A percentile compares a stretch with the other conserved stretches of the same genome.
These are phyloP conservation scores for Trametes gibbosa DNA, from an alignment of 768 basidiomycete genomes.

Conservation along the genomic window DNA sequence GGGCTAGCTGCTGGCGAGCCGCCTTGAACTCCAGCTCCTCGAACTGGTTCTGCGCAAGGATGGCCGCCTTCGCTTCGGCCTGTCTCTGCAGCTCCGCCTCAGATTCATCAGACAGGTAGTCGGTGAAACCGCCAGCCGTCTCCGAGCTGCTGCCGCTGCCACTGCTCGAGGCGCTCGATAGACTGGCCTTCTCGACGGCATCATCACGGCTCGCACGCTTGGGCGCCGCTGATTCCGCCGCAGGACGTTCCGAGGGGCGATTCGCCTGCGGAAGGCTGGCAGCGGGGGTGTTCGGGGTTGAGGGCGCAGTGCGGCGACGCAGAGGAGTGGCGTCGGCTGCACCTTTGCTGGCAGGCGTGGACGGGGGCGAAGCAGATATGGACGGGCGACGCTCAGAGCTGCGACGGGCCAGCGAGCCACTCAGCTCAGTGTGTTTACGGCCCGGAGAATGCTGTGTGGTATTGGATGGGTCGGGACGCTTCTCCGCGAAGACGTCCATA, in stretches of 20 bases:
- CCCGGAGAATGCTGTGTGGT: constrained; percentile 50
- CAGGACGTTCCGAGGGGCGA: constrained; percentile 18
- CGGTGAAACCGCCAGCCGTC: constrained; percentile 83
- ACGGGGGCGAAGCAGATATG: constrained; percentile 37
- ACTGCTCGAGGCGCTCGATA: constrained; percentile 41
- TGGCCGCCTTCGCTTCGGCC: constrained; percentile 75
- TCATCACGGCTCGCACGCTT: constrained; percentile 28
- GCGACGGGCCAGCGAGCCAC: constrained; percentile 44
- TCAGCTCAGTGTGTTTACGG: constrained; percentile 59
- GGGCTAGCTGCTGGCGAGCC: constrained; percentile 73
- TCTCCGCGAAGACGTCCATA: constrained; percentile 41
- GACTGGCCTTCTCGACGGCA: constrained; percentile 37
- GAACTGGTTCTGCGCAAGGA: constrained; percentile 74
- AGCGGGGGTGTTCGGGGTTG: constrained; percentile 2
- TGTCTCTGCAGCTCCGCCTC: constrained; percentile 85
- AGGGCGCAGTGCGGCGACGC: constrained; percentile 28
- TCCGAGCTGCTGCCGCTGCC: constrained; percentile 63
- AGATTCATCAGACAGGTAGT: constrained; percentile 91
- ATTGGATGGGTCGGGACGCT: constrained; percentile 52
- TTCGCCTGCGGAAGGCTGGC: neutral
- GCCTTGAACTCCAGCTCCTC: constrained; percentile 82
- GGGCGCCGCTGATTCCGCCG: constrained; percentile 6
- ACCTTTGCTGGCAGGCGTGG: constrained; percentile 36
- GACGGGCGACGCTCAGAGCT: constrained; percentile 48
- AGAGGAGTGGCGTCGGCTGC: constrained; percentile 29